Evolutionary conservation across 164 flowering plant genomes (phyloP).

Genomic region (Magnolia changhungtana): DNA sequence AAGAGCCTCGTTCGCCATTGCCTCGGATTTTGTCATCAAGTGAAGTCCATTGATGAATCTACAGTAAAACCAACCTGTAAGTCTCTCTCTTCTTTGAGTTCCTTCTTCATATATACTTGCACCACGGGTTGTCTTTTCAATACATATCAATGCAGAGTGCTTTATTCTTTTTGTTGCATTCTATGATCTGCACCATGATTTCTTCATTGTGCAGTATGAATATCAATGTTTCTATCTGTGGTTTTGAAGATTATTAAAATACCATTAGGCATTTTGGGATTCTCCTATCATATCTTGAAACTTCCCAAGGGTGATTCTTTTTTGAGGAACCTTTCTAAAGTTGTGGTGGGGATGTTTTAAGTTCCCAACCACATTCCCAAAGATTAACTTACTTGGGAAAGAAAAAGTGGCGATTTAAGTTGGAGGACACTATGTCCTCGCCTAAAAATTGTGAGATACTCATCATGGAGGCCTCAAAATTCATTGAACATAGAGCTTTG

Average conservation of each 20-base stretch:
- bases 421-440: no score
- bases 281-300: neutral
- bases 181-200: neutral
- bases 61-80: conserved; percentile 37
- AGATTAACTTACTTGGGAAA: no score
- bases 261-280: neutral
- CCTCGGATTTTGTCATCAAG: no score
- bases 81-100: conserved; percentile 4
- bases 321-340: neutral
- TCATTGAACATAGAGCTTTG: no score
- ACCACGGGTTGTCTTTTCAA: neutral
- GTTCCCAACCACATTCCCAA: neutral
- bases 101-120: neutral
- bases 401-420: no score
- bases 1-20: no score
- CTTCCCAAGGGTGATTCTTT: neutral
- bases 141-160: neutral
- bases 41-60: no score
- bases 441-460: no score
- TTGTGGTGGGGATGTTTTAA: neutral
- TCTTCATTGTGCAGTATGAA: neutral
- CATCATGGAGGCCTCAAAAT: no score
- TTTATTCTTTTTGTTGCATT: neutral
- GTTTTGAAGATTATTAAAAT: neutral
- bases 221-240: no score